Conservation (phyloP, 2,329 filamentous ascomycete species). For the Phialemoniopsis sp. region DNA sequence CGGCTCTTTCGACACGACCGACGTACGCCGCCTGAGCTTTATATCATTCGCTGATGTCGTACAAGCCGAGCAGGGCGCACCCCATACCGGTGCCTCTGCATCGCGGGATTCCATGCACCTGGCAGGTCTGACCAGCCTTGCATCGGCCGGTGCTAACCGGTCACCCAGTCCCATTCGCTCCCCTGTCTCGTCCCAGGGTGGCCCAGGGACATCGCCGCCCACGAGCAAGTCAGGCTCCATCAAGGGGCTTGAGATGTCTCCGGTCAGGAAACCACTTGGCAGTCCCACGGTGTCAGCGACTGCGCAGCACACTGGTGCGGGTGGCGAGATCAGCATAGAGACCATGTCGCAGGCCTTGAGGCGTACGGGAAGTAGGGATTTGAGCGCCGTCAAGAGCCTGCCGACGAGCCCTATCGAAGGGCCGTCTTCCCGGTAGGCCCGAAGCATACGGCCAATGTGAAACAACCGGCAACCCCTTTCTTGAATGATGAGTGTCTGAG, state of each 20-base stretch:
- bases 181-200: conserved; percentile 67
- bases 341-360: conserved; percentile 89
- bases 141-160: conserved; percentile 30
- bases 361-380: conserved; percentile 79
- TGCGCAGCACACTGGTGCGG: conserved; percentile 24
- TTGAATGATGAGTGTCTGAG: too few relatives aligned
- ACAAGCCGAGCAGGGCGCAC: conserved; percentile 68
- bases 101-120: conserved; percentile 68
- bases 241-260: conserved; percentile 70
- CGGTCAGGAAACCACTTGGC: conserved; percentile 53
- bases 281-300: conserved; percentile 44
- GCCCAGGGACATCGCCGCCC: conserved; percentile 63
- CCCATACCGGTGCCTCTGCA: conserved; percentile 32
- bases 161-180: conserved; percentile 80
- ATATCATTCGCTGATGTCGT: conserved; percentile 97
- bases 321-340: conserved; percentile 79
- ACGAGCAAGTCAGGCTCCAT: conserved; percentile 72
- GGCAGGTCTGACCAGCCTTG: conserved; percentile 60
- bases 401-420: conserved; percentile 55
- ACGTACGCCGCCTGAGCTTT: conserved; percentile 83
- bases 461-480: too few relatives aligned
- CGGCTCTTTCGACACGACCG: conserved; percentile 70
- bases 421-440: conserved; percentile 5
- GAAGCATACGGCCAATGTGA: too few relatives aligned
- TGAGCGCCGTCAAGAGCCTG: conserved; percentile 53